phyloP scores from a whole-genome alignment of 805 yeast species.

The Myxozyma geophila region DNA sequence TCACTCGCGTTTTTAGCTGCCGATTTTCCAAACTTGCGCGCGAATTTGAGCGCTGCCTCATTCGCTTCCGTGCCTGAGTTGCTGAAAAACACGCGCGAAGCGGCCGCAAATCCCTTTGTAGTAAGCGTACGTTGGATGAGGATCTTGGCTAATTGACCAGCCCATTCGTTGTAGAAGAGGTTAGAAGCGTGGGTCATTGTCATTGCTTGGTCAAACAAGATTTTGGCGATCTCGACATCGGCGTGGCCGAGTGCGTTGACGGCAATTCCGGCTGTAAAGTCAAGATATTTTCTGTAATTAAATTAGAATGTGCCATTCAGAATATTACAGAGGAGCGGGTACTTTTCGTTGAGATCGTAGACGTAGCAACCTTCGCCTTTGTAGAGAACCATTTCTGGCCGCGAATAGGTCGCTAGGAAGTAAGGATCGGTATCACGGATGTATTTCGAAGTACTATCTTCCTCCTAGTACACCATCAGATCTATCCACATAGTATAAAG shows the following conservation, averaged over 20 bases:
- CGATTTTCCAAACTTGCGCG: conserved; percentile 77
- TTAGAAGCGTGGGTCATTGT: conserved; percentile 84
- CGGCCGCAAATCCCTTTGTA: conserved; percentile 80
- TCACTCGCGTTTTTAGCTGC: conserved; percentile 29
- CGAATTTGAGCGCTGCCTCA: conserved; percentile 77
- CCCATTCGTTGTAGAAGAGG: conserved; percentile 80
- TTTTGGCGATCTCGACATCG: conserved; percentile 70
- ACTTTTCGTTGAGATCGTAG: conserved; percentile 75
- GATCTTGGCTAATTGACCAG: conserved; percentile 75
- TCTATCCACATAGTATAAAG: not conserved
- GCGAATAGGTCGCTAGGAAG: conserved; percentile 77
- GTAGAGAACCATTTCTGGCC: conserved; percentile 75
- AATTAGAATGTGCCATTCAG: not conserved
- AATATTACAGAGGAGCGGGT: not conserved
- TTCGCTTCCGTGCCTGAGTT: conserved; percentile 82
- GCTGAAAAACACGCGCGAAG: conserved; percentile 67
- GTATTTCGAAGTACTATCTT: conserved; percentile 46
- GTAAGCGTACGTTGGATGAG: conserved; percentile 69
- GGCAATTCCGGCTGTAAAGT: conserved; percentile 95
- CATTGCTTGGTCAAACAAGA: conserved; percentile 71
- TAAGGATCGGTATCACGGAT: conserved; percentile 56
- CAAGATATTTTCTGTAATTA: conserved; percentile 63
- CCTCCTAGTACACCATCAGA: conserved; percentile 21
- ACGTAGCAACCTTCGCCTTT: conserved; percentile 81
- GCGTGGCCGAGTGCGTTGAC: conserved; percentile 95